Conservation (phyloP, 768 basidiomycete species). For the Mycena galericulata region DNA sequence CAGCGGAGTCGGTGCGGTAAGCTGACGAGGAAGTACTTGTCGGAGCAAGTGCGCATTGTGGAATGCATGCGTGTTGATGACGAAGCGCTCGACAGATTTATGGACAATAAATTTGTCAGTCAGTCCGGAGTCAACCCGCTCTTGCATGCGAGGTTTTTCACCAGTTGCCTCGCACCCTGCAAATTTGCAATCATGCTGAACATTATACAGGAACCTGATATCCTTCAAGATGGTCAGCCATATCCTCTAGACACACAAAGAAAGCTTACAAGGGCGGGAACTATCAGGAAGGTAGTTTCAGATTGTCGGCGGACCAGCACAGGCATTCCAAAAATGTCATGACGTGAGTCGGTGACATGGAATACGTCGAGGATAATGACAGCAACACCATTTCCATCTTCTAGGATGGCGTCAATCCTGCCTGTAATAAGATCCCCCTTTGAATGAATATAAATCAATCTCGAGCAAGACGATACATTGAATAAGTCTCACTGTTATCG, state of each 20-base stretch:
- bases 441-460: too few species aligned
- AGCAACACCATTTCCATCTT: neutral
- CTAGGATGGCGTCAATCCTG: neutral
- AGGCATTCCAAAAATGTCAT: constrained; percentile 27
- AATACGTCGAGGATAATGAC: constrained; percentile 21
- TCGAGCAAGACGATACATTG: neutral
- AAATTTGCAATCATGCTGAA: constrained; percentile 40
- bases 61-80: constrained; percentile 43
- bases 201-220: constrained; percentile 38
- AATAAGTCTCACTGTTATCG: neutral
- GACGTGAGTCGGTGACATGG: constrained; percentile 1
- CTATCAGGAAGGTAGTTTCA: neutral
- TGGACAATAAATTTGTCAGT: constrained; percentile 35
- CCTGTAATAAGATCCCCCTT: neutral
- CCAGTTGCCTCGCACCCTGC: constrained; percentile 29
- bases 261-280: constrained; percentile 5
- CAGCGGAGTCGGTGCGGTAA: constrained; percentile 35
- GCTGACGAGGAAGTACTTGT: constrained; percentile 32
- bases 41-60: constrained; percentile 46
- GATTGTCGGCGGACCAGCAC: constrained; percentile 6
- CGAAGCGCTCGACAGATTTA: constrained; percentile 27
- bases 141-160: constrained; percentile 30
- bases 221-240: neutral
- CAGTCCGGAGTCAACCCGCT: constrained; percentile 31
- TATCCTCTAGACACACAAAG: neutral